phyloP scores from a whole-genome alignment of 108 stramenopile species.

The Ochromonas danica region DNA sequence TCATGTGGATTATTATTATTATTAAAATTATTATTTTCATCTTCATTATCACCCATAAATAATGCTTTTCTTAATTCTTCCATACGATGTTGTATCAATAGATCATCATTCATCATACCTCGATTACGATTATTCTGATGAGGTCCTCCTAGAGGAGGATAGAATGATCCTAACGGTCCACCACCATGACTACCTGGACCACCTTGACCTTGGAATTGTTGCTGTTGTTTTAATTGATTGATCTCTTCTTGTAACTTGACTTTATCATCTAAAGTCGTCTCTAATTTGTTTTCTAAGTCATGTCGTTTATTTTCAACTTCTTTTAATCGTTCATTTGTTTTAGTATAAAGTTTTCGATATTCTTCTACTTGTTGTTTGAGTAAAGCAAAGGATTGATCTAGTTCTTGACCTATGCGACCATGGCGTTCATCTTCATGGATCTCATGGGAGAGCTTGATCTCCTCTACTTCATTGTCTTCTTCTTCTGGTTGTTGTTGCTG shows the following conservation, averaged over 20 bases:
- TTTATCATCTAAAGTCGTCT: too few species aligned
- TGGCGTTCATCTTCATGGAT: background rate
- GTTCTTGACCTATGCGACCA: background rate
- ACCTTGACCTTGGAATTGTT: conserved; percentile 6
- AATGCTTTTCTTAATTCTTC: conserved; percentile 8
- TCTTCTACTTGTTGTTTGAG: background rate
- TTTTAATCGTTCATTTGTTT: background rate
- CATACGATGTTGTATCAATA: background rate
- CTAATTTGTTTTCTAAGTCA: background rate
- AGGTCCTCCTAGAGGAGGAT: too few species aligned
- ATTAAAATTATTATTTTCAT: background rate
- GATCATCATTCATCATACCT: background rate
- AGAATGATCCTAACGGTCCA: background rate
- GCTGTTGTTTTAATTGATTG: background rate
- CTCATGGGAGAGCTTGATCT: background rate
- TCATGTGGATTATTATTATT: too few species aligned
- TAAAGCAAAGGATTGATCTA: background rate
- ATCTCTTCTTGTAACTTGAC: background rate
- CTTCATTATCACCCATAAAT: background rate
- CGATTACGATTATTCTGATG: background rate
- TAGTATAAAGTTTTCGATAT: background rate
- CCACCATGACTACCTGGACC: background rate
- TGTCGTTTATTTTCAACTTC: background rate
- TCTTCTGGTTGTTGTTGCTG: too few species aligned
- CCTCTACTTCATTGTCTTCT: background rate